phyloP scores from a whole-genome alignment of 148 eudicot species.

The Selenicereus undatus region DNA sequence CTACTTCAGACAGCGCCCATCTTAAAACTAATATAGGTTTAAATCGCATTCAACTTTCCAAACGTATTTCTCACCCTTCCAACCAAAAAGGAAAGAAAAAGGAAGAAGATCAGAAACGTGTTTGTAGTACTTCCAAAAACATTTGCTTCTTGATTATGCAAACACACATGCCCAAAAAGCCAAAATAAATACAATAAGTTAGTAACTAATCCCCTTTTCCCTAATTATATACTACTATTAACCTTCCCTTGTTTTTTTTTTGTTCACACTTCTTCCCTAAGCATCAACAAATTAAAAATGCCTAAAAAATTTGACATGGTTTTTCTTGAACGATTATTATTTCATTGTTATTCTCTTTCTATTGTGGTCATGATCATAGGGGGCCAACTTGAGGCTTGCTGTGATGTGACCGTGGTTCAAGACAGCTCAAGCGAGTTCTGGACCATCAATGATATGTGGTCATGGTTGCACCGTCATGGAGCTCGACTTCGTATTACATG shows the following conservation, averaged over 20 bases:
- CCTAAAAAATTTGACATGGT: not conserved
- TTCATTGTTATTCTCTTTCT: not conserved
- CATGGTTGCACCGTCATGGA: slow-evolving; percentile 8
- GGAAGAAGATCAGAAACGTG: not conserved
- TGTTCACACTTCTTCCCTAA: not conserved
- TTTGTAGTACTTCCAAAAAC: not conserved
- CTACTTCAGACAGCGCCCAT: too few species aligned
- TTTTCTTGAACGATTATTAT: not conserved
- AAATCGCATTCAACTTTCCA: not conserved
- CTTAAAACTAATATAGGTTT: too few species aligned
- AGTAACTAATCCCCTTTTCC: not conserved
- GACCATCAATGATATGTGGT: slow-evolving; percentile 8
- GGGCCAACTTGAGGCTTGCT: not conserved
- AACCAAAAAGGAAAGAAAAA: too few species aligned
- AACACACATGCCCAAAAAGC: too few species aligned
- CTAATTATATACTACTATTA: not conserved
- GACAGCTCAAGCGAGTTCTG: slow-evolving; percentile 5
- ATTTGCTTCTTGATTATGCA: not conserved
- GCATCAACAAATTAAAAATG: not conserved
- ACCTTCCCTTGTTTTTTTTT: not conserved
- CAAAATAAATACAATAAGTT: not conserved
- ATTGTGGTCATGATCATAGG: not conserved
- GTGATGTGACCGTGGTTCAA: slow-evolving; percentile 9
- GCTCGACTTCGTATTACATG: not conserved
- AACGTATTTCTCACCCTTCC: not conserved